Evolutionary conservation across 1,284 basidiomycete genomes (phyloP).

Genomic region (Ganoderma resinaceum): DNA sequence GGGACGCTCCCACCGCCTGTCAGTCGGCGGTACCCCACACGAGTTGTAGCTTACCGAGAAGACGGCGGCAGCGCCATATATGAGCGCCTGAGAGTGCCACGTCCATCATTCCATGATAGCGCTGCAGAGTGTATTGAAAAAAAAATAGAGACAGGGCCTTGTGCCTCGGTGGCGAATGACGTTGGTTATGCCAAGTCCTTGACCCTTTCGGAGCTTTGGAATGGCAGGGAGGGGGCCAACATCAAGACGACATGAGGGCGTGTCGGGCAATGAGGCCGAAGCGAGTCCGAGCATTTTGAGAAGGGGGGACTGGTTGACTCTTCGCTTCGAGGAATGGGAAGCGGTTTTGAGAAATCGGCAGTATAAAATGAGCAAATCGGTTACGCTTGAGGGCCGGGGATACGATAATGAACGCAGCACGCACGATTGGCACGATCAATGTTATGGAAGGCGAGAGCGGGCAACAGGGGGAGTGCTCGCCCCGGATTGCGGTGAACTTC

Average conservation of each 20-base stretch:
- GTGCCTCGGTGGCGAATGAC: not conserved
- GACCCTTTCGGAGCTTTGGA: not conserved
- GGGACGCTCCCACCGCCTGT: not conserved
- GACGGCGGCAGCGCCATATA: not conserved
- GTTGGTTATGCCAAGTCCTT: not conserved
- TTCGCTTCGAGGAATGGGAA: not conserved
- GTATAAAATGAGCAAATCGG: not conserved
- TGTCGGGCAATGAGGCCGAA: not conserved
- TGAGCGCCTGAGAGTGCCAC: not conserved
- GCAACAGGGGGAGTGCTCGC: not conserved
- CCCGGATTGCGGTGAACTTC: constrained; percentile 5
- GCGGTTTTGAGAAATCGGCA: not conserved
- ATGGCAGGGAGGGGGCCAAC: no score
- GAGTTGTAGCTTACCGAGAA: not conserved
- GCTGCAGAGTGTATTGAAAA: not conserved
- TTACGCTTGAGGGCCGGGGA: not conserved
- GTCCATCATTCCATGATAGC: not conserved
- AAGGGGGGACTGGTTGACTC: not conserved
- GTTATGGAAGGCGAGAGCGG: not conserved
- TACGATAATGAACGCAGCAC: not conserved
- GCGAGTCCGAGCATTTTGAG: not conserved
- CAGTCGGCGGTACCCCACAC: not conserved
- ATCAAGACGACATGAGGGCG: not conserved
- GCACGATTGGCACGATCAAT: not conserved
- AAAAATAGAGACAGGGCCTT: not conserved